Conservation (phyloP, 345 rosid genomes). For the Eucalyptus cloeziana region DNA sequence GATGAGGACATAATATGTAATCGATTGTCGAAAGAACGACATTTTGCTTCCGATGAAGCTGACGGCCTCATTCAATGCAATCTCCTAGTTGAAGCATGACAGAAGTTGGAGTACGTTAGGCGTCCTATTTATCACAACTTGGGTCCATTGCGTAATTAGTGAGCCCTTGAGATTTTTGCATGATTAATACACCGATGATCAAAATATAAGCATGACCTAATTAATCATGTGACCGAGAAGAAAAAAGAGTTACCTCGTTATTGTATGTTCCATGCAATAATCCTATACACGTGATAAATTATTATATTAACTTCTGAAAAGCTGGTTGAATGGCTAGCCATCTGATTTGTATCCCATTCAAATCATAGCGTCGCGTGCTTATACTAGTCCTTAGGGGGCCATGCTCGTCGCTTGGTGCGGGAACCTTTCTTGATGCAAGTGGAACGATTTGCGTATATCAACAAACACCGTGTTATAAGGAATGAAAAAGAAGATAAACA, state of each 20-base stretch:
- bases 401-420: not conserved
- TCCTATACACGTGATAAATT: not conserved
- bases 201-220: not conserved
- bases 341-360: not conserved
- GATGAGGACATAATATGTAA: not conserved
- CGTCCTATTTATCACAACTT: not conserved
- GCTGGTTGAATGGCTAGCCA: not conserved
- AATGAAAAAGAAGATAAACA: not conserved
- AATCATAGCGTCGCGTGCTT: not conserved
- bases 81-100: not conserved
- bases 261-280: not conserved
- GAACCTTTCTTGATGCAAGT: not conserved
- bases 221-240: not conserved
- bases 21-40: not conserved
- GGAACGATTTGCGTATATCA: not conserved
- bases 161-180: not conserved
- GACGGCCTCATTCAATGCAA: not conserved
- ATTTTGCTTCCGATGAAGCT: not conserved
- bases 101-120: not conserved
- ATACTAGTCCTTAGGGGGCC: not conserved
- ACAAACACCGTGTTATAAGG: not conserved
- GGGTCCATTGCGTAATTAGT: not conserved
- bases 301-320: not conserved
- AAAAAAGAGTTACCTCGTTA: not conserved
- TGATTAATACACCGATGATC: not conserved